Evolutionary conservation across 2,329 filamentous ascomycete species (phyloP), one percentile per base, ranked within the genome.

Genomic region (Diaporthe destruens): DNA sequence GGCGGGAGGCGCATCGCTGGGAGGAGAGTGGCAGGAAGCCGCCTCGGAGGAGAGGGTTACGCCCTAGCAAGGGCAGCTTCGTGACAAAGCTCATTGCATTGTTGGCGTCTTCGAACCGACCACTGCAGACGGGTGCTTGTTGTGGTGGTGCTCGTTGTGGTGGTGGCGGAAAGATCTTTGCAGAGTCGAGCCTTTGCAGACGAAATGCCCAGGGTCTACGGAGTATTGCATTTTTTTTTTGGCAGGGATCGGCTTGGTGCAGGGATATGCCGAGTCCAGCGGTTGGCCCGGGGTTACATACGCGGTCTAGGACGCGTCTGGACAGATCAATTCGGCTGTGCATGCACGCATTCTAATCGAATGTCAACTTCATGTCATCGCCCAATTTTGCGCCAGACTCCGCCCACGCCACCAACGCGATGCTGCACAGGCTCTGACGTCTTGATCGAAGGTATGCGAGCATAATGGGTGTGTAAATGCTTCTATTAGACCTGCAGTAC

Each of bases 1-100:
- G 86, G 25, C 73, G 73, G 54, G 90, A 91, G 29, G 88, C 87
- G 78, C 83, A 78, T 73, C 86, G 85, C 44, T 78, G 77, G 53
- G 69, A 55, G 16, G 39, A 54, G 47, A 71, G 63, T 14, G 69
- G 71, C 23, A 71, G 32, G 39, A 71, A 49, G 71, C 67, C 36
- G 23, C 47, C 51, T 56, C 53, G 54, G 18, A 65, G 18, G 5
- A 61, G 44, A 44, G 44, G 42, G 29, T 56, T 72, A 11, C 73
- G 71, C 71, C 73, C 73, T 29, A 71, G 29, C 14, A 72, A 51
- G 66, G 73, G 73, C 67, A 74, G 23, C 12, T 59, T 72, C 11
- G 67, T 61, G 29, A 72, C n/a, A 11, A 71, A 44, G 71, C 73
- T 74, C 73, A 74, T 74, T n/a, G 66, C 73, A 74, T 74, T 29